Base-by-base conservation (phyloP, 257 asterid species). In the Solanum ossicruentum region DNA sequence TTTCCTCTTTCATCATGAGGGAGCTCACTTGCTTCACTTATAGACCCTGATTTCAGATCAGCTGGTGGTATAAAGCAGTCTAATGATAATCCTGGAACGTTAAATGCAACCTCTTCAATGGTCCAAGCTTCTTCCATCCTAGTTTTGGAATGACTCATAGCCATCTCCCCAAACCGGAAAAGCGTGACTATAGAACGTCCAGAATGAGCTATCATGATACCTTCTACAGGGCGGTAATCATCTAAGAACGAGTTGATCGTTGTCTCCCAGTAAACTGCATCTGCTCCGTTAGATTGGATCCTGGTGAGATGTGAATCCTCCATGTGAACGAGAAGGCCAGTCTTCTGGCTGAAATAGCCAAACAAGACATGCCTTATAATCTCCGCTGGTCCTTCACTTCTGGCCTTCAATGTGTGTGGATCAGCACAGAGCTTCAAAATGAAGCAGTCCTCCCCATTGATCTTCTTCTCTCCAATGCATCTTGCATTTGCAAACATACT, bases 91-190 rank as follows among this genome's bases (percentile, higher is more conserved):
- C 99, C 99, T 0, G 97, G 98, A 18, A 97, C 93, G 78, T 97
- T 95, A 69, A 97, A 95, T 0, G 98, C 98, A 3, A 94, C 99
- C 89, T 97, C 99, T 84, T 97, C 98, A 11, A 97, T 95, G 12
- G 96, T 93, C 98, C 99, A 97, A 7, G 96, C 97, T 87, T 97
- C 99, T 87, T 97, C 99, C 99, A 97, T 97, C 87, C 98, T 93
- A 1, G 99, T 95, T 67, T 94, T 97, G 2, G 97, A 89, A 86
- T 97, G 99, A 88, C 98, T 97, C 97, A 92, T 92, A 2, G 98
- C 98, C 91, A 89, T 90, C 87, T 97, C 99, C 32, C 99, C 98
- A 55, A 97, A 95, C n/a, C 99, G 90, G 93, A 94, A 95, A 84
- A 97, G 97, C 47, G 98, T 95, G 84, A 93, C 98, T 36, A 92